These are phyloP conservation scores for Parsonsia alboflavescens DNA, from an alignment of 257 asterid species.

Conservation along the genomic window DNA sequence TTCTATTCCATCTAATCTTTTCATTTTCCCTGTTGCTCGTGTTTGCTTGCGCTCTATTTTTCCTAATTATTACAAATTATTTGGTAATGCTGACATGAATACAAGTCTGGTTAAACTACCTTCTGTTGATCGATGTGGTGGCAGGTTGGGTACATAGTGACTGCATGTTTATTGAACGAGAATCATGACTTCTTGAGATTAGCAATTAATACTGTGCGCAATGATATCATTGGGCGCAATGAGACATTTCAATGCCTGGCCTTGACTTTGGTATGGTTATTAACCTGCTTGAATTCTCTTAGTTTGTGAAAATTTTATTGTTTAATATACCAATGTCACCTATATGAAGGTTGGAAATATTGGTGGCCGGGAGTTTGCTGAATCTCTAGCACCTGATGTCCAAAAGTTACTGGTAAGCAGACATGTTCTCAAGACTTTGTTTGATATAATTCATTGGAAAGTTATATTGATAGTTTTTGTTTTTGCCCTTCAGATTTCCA, in stretches of 20 bases:
- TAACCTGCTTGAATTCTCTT: background rate
- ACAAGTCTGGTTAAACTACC: slow-evolving; percentile 17
- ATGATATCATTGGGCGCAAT: slow-evolving; percentile 95
- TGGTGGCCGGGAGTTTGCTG: slow-evolving; percentile 99
- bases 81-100: slow-evolving; percentile 4
- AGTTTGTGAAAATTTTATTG: background rate
- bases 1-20: background rate
- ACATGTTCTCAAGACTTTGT: slow-evolving; percentile 24
- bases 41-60: slow-evolving; percentile 3
- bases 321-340: background rate
- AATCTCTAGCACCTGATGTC: slow-evolving; percentile 99
- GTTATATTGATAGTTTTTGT: slow-evolving; percentile 24
- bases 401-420: slow-evolving; percentile 92
- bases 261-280: slow-evolving; percentile 74
- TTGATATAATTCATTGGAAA: slow-evolving; percentile 15
- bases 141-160: slow-evolving; percentile 98
- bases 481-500: slow-evolving; percentile 59
- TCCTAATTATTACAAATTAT: background rate
- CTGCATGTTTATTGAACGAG: slow-evolving; percentile 93
- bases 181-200: slow-evolving; percentile 94
- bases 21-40: background rate
- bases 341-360: slow-evolving; percentile 87
- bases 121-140: slow-evolving; percentile 25
- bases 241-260: slow-evolving; percentile 99
- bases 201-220: slow-evolving; percentile 95